These are phyloP conservation scores for Candolleomyces eurysporus DNA, from an alignment of 768 basidiomycete genomes.

Conservation along the genomic window DNA sequence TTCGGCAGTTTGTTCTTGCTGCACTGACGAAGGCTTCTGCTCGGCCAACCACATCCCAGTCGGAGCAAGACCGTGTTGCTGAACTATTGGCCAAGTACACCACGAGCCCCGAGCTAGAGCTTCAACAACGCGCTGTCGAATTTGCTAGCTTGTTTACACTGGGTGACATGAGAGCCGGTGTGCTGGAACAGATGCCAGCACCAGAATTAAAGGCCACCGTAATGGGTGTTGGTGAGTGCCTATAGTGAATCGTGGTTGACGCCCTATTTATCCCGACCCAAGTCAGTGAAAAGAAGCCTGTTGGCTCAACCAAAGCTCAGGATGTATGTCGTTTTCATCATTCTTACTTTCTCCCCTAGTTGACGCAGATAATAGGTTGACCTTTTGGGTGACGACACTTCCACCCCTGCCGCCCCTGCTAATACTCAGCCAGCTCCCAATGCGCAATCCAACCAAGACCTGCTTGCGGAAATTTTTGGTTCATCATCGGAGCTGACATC, in stretches of 20 bases:
- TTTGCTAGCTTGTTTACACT: constrained; percentile 83
- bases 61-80: constrained; percentile 77
- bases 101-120: constrained; percentile 87
- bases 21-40: constrained; percentile 89
- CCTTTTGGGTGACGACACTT: constrained; percentile 77
- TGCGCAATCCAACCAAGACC: constrained; percentile 71
- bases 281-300: constrained; percentile 94
- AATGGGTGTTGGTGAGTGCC: constrained; percentile 76
- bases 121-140: constrained; percentile 95
- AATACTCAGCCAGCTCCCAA: constrained; percentile 41
- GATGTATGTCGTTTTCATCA: constrained; percentile 46
- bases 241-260: not conserved
- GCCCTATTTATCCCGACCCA: not conserved
- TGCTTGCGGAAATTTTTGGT: constrained; percentile 93
- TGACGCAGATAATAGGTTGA: constrained; percentile 47
- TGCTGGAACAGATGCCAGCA: constrained; percentile 97
- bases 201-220: constrained; percentile 98
- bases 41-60: constrained; percentile 60
- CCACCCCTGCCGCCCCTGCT: constrained; percentile 32
- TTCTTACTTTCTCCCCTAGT: constrained; percentile 4
- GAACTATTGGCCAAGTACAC: constrained; percentile 79
- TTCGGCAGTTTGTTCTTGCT: constrained; percentile 89
- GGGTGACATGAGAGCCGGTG: constrained; percentile 75
- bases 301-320: constrained; percentile 83
- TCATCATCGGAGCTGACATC: constrained; percentile 27